Base-by-base conservation (phyloP, 768 basidiomycete species). In the Crepidotus variabilis region DNA sequence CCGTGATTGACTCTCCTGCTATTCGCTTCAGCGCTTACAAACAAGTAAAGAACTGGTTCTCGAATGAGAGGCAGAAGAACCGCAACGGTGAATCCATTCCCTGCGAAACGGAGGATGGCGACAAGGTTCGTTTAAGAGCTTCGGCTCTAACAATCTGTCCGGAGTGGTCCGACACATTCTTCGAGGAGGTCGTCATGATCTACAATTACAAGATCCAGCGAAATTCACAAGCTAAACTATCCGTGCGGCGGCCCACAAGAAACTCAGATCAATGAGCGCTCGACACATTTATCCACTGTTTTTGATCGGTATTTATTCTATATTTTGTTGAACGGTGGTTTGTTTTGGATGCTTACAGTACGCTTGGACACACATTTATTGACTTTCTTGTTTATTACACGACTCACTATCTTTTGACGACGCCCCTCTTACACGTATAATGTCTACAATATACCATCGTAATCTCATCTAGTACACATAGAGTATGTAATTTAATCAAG, bases 41-140 rank as follows among this genome's bases (percentile, higher is more conserved):
- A 62, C 83, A 84, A 67, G 78, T 85, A 54, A 84, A 82, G 69
- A 84, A 84, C 60, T 86, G 84, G 84, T 86, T 86, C 57, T 83
- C 82, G 4, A 86, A 86, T 67, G 78, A 84, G 68, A 76, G 84
- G 45, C 84, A 77, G 62, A 77, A 77, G 58, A 71, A 72, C 48
- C 71, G 69, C 56, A 62, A 57, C 46, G 73, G 78, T 56, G 74
- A 78, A 59, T 74, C 75, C 54, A 68, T 76, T 32, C 70, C 65
- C 59, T 67, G 65, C 22, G 67, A 69, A 51, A 71, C 72, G 28
- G 73, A 69, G 58, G 72, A 72, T 34, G 74, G 75, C 47, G 74
- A 75, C 58, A 76, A 71, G 56, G 65, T 83, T 60, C 80, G 81
- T 43, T 67, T 85, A 57, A 76, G 80, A 55, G 71, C 75, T 20